Conservation (phyloP, 805 yeast species). For the Metschnikowia colocasiae region DNA sequence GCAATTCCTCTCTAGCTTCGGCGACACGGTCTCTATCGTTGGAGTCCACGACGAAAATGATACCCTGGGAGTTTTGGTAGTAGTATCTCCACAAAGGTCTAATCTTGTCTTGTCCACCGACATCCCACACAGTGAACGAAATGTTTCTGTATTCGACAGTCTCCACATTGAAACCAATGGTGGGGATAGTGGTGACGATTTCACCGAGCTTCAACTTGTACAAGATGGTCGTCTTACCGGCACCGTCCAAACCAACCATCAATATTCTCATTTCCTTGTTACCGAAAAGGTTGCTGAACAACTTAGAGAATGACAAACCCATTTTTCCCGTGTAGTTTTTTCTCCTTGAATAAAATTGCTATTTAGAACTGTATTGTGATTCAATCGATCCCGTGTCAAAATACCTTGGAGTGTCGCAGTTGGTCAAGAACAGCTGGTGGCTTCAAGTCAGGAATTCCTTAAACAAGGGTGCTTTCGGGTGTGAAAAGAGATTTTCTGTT, state of each 20-base stretch:
- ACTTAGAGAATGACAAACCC: slow-evolving; percentile 95
- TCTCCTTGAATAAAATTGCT: not conserved
- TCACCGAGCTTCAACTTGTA: slow-evolving; percentile 94
- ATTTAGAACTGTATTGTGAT: not conserved
- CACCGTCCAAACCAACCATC: slow-evolving; percentile 98
- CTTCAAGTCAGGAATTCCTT: not conserved
- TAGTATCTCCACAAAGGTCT: slow-evolving; percentile 99
- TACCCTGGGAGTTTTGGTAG: slow-evolving; percentile 98
- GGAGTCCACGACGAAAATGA: slow-evolving; percentile 95
- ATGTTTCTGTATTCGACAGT: slow-evolving; percentile 96
- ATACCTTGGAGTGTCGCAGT: slow-evolving; percentile 4
- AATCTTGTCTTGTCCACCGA: slow-evolving; percentile 99
- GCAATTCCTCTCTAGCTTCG: slow-evolving; percentile 97
- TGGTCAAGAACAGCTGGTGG: slow-evolving; percentile 4
- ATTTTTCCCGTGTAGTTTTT: slow-evolving; percentile 32
- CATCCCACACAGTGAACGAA: slow-evolving; percentile 98
- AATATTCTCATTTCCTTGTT: slow-evolving; percentile 97
- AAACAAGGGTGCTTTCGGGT: not conserved
- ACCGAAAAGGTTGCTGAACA: slow-evolving; percentile 93
- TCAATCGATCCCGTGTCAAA: slow-evolving; percentile 5
- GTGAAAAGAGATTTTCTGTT: slow-evolving; percentile 12
- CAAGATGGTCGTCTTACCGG: slow-evolving; percentile 96
- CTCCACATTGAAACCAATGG: slow-evolving; percentile 96
- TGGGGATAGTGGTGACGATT: slow-evolving; percentile 93
- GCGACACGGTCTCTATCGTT: slow-evolving; percentile 97